A percentile compares a stretch with the other conserved stretches of the same genome.
These are phyloP conservation scores for Arthrobotrys musiformis DNA, from an alignment of 2,329 filamentous ascomycete species.

Conservation along the genomic window DNA sequence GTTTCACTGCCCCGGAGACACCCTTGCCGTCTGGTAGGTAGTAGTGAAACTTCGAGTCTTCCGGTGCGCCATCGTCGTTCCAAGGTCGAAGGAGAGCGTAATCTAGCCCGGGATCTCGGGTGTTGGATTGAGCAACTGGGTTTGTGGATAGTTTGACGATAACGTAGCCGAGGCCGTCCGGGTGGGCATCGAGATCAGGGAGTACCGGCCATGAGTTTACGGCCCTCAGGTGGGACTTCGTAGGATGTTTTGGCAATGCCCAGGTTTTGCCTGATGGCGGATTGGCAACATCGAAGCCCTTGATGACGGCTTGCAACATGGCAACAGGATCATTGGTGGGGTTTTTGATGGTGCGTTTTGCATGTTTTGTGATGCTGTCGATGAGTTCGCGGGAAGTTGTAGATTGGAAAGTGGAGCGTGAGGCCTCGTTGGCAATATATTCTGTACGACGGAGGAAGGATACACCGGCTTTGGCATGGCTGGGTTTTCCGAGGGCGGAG, in stretches of 20 bases:
- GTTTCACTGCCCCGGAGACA: slow-evolving; percentile 69
- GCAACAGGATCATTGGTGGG: slow-evolving; percentile 66
- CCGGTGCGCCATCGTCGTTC: slow-evolving; percentile 69
- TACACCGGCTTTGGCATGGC: slow-evolving; percentile 74
- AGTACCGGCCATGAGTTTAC: slow-evolving; percentile 72
- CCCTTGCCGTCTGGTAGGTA: slow-evolving; percentile 69
- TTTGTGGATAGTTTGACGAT: slow-evolving; percentile 76
- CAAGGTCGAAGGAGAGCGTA: slow-evolving; percentile 72
- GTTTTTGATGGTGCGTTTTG: slow-evolving; percentile 63
- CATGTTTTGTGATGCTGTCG: slow-evolving; percentile 63
- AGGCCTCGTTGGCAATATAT: slow-evolving; percentile 76
- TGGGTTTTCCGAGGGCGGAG: slow-evolving; percentile 83
- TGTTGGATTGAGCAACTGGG: slow-evolving; percentile 69
- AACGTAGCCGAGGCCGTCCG: slow-evolving; percentile 75
- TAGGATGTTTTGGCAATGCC: slow-evolving; percentile 60
- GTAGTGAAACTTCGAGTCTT: slow-evolving; percentile 72
- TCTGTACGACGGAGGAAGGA: slow-evolving; percentile 96
- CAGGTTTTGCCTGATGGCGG: slow-evolving; percentile 62
- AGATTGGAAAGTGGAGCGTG: slow-evolving; percentile 67
- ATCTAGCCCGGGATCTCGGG: slow-evolving; percentile 69
- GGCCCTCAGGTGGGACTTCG: slow-evolving; percentile 65
- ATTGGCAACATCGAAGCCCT: slow-evolving; percentile 70
- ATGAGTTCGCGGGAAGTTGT: slow-evolving; percentile 69
- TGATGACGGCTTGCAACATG: slow-evolving; percentile 67
- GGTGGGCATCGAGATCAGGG: slow-evolving; percentile 75